Evolutionary conservation across 31 red algal species (phyloP), one percentile per base, ranked within the genome.

Genomic region (Asparagopsis taxiformis): DNA sequence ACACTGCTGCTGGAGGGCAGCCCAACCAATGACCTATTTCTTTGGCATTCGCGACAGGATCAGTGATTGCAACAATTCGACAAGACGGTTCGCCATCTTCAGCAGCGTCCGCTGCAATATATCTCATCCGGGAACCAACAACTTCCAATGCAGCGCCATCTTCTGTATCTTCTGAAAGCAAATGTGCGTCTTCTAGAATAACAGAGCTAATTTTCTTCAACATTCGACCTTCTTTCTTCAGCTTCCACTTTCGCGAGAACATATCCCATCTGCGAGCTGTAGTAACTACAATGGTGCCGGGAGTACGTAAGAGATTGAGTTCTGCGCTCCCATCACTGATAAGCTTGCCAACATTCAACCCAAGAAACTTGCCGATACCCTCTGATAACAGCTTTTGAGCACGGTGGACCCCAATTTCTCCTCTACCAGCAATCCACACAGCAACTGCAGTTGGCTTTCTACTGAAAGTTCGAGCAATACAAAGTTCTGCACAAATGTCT

Each of bases 1-100:
- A 88, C 26, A 91, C 80, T 35, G 72, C 56, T 31, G 62, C 36
- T 1, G 82, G 75, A 25, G 76, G 71, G 17, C 79, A 84, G 51
- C 94, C 94, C 0, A 98, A 54, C 94, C 94, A 98, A 20, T 88
- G 77, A 25, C 80, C 89, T 36, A 98, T 23, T 30, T 93, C 89
- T 54, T 44, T 71, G n/a, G 94, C 85, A 55, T 93, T 93, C 19
- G 94, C 75, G 1, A 89, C 43, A 2, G 77, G 62, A 44, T 84
- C 82, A n/a, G 65, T 63, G 4, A 97, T 54, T 13, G 82, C 94
- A 35, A 97, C 59, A 49, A 91, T 83, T 8, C 94, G 77, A 22
- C 74, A 63, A 35, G 80, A 22, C 2, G 43, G 36, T 8, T 66
- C 54, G 20, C 75, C 75, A 37, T 72, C 39, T 51, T 81, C 59